Evolutionary conservation across 2,329 filamentous ascomycete genomes (phyloP).

Genomic region (Penicillium sp.): DNA sequence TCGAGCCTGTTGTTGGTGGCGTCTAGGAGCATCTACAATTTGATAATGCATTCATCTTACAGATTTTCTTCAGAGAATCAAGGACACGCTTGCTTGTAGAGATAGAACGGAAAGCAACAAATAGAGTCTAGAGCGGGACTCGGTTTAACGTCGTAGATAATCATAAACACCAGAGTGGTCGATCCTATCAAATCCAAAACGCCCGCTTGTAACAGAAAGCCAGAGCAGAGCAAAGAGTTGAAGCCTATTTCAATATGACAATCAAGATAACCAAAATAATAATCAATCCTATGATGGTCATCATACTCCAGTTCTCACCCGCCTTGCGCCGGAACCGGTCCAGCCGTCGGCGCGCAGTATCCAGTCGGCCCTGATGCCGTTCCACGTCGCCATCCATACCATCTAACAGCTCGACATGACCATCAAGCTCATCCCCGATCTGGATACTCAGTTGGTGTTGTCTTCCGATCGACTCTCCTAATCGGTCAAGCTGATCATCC

Average conservation of each 20-base stretch:
- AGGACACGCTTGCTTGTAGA: slow-evolving; percentile 5
- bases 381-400: slow-evolving; percentile 83
- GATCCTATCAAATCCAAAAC: slow-evolving; percentile 12
- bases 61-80: background rate
- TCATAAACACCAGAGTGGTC: background rate
- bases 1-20: background rate
- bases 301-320: slow-evolving; percentile 84
- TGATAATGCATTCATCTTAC: background rate
- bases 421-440: slow-evolving; percentile 93
- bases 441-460: slow-evolving; percentile 92
- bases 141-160: background rate
- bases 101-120: background rate
- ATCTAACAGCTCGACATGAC: slow-evolving; percentile 83
- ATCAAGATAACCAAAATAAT: slow-evolving; percentile 80
- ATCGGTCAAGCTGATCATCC: slow-evolving; percentile 84
- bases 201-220: slow-evolving; percentile 19
- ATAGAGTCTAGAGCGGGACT: background rate
- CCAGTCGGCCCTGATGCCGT: slow-evolving; percentile 73
- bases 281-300: slow-evolving; percentile 76
- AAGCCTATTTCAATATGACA: slow-evolving; percentile 68
- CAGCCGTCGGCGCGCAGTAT: slow-evolving; percentile 71
- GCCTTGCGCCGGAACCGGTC: slow-evolving; percentile 72
- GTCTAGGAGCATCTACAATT: background rate
- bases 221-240: background rate
- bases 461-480: slow-evolving; percentile 82